Evolutionary conservation across 768 basidiomycete genomes (phyloP).

Genomic region (Trametopsis cervina): DNA sequence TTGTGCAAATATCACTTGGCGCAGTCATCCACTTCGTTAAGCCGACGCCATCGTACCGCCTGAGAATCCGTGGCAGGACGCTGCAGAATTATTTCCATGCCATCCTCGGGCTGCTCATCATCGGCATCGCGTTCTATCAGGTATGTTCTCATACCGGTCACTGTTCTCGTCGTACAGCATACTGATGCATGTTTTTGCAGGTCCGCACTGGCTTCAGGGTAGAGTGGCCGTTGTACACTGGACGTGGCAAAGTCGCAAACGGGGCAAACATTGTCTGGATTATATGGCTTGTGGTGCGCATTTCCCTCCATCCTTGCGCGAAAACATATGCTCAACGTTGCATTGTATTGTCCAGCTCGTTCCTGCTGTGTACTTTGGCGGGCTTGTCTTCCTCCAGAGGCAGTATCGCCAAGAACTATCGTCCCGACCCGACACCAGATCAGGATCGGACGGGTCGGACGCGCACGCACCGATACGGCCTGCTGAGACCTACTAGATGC

Average conservation of each 20-base stretch:
- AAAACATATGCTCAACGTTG: neutral
- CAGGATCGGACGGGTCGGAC: too few relatives aligned
- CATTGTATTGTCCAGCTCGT: constrained; percentile 16
- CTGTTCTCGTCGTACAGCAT: too few relatives aligned
- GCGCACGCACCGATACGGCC: too few relatives aligned
- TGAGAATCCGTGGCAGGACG: constrained; percentile 28
- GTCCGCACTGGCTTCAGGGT: constrained; percentile 36
- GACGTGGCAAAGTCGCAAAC: constrained; percentile 18
- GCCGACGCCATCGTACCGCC: constrained; percentile 30
- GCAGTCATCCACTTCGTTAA: constrained; percentile 48
- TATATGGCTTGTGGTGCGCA: constrained; percentile 43
- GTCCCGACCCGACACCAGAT: too few relatives aligned
- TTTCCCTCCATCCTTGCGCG: constrained; percentile 30
- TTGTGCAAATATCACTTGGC: constrained; percentile 43
- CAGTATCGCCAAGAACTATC: constrained; percentile 25
- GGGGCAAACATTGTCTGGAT: constrained; percentile 25
- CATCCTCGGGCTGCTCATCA: constrained; percentile 44
- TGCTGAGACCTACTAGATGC: too few relatives aligned
- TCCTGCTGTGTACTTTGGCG: constrained; percentile 23
- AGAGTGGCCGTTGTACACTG: constrained; percentile 26
- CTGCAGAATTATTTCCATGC: constrained; percentile 38
- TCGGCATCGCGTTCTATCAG: constrained; percentile 45
- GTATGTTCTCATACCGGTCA: constrained; percentile 19
- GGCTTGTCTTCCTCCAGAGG: constrained; percentile 21
- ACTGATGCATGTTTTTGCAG: constrained; percentile 24